Percentiles rank a stretch among this genome's conserved stretches.
Conservation (phyloP, 345 rosid genomes). For the Brassica cretica region DNA sequence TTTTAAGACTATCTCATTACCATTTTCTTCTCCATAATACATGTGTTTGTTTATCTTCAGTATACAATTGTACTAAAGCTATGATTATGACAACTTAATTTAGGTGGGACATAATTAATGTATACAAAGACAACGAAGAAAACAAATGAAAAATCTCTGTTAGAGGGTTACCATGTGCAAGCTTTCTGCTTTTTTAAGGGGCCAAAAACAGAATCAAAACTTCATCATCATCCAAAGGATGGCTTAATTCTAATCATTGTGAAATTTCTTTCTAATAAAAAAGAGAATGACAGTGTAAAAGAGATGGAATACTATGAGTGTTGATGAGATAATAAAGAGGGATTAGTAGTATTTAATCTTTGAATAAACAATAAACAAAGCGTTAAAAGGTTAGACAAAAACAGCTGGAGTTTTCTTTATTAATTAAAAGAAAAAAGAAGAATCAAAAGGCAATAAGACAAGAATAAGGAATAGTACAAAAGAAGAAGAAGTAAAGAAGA, state of each 20-base stretch:
- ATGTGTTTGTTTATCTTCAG: slow-evolving; percentile 23
- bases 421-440: not conserved
- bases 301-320: slow-evolving; percentile 33
- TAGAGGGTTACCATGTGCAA: slow-evolving; percentile 60
- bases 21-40: slow-evolving; percentile 28
- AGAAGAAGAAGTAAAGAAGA: slow-evolving; percentile 33
- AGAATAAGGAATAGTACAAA: slow-evolving; percentile 34
- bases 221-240: slow-evolving; percentile 26
- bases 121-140: slow-evolving; percentile 10
- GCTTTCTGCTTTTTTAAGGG: slow-evolving; percentile 27
- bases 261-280: not conserved
- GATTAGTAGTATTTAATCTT: slow-evolving; percentile 14
- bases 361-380: slow-evolving; percentile 29
- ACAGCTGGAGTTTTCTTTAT: slow-evolving; percentile 35
- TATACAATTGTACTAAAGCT: slow-evolving; percentile 21
- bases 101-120: slow-evolving; percentile 31
- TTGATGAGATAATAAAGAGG: slow-evolving; percentile 24
- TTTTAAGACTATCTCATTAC: slow-evolving; percentile 10
- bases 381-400: slow-evolving; percentile 36
- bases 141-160: slow-evolving; percentile 35
- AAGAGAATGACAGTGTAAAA: slow-evolving; percentile 49
- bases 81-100: slow-evolving; percentile 32
- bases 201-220: slow-evolving; percentile 30
- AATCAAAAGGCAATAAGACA: slow-evolving; percentile 42
- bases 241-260: slow-evolving; percentile 53